Base-by-base conservation (phyloP, 495 filamentous ascomycete genomes). In the Penicillium flavigenum region DNA sequence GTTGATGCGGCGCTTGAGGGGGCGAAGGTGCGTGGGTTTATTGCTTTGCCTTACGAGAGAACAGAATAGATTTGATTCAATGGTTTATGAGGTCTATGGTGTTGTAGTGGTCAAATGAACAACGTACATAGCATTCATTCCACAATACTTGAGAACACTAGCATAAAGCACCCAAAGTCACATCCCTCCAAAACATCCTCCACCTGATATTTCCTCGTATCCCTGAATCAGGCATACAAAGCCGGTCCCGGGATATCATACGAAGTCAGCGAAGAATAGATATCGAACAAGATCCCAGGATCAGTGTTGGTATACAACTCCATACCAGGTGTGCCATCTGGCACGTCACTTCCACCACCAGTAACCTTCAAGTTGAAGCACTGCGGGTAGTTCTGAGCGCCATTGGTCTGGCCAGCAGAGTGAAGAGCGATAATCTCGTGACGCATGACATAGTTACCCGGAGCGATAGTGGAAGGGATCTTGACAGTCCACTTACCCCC, bases 371-470 rank as follows among this genome's bases (percentile, higher is more conserved):
- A 69, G 75, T 89, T 91, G 68, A 90, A 73, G 72, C 89, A 92
- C 63, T 88, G 80, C 5, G 86, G 86, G 58, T 92, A 92, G 63
- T 83, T 82, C 80, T 92, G 88, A 0, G 88, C 86, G 24, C 86
- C 87, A 62, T 85, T 74, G 7, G 60, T 32, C 4, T 70, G 50
- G 10, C 67, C 74, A 1, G 83, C 86, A 9, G 77, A 74, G 73
- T 91, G 88, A 2, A 91, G 81, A 4, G 83, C 87, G 54, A 91
- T 86, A 63, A 91, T 84, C 73, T 91, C 89, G 68, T 90, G 85
- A 17, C 89, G 86, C 38, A 92, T 74, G 48, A 92, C 83, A 67
- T 90, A 92, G 72, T 86, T 84, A 19, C 88, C 88, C 7, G 83
- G 59, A 31, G 78, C 78, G 49, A 91, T 79, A 57, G 76, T 71